A percentile compares a stretch with the other conserved stretches of the same genome.
Conservation (phyloP, 2,329 filamentous ascomycete species). For the Penicillium concentricum region DNA sequence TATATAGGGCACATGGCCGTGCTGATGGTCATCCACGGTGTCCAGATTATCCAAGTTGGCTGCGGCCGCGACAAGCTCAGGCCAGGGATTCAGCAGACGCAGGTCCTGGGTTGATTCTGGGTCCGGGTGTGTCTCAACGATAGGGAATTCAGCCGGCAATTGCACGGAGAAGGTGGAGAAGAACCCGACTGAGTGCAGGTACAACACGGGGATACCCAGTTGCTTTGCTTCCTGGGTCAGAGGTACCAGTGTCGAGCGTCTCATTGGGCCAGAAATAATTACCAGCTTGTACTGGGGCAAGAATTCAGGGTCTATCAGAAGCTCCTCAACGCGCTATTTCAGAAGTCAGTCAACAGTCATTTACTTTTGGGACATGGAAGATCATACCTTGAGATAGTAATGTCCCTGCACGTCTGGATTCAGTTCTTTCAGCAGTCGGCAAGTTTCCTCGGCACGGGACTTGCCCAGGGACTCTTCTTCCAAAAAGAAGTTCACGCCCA, state of each 20-base stretch:
- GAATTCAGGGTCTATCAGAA: slow-evolving; percentile 40
- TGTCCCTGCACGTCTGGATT: slow-evolving; percentile 88
- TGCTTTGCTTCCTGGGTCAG: slow-evolving; percentile 53
- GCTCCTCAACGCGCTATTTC: slow-evolving; percentile 37
- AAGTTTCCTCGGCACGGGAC: slow-evolving; percentile 74
- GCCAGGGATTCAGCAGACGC: slow-evolving; percentile 81
- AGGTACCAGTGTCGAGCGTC: slow-evolving; percentile 50
- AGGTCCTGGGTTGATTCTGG: slow-evolving; percentile 81
- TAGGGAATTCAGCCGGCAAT: slow-evolving; percentile 76
- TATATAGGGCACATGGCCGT: slow-evolving; percentile 89
- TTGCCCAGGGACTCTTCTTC: slow-evolving; percentile 75
- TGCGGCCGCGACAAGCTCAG: slow-evolving; percentile 70
- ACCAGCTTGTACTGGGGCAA: slow-evolving; percentile 58
- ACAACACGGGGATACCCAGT: slow-evolving; percentile 70
- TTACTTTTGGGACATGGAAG: background rate
- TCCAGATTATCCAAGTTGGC: slow-evolving; percentile 66
- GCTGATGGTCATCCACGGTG: slow-evolving; percentile 70
- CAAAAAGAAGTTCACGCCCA: slow-evolving; percentile 97
- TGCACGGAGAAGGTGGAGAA: slow-evolving; percentile 84
- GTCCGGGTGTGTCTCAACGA: slow-evolving; percentile 94
- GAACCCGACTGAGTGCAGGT: slow-evolving; percentile 87
- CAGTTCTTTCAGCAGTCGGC: slow-evolving; percentile 75
- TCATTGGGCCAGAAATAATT: slow-evolving; percentile 60
- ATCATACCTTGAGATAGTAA: slow-evolving; percentile 58
- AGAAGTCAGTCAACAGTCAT: background rate